These are phyloP conservation scores for Candida tetrigidarum DNA, from an alignment of 1,139 yeast species.

Conservation along the genomic window DNA sequence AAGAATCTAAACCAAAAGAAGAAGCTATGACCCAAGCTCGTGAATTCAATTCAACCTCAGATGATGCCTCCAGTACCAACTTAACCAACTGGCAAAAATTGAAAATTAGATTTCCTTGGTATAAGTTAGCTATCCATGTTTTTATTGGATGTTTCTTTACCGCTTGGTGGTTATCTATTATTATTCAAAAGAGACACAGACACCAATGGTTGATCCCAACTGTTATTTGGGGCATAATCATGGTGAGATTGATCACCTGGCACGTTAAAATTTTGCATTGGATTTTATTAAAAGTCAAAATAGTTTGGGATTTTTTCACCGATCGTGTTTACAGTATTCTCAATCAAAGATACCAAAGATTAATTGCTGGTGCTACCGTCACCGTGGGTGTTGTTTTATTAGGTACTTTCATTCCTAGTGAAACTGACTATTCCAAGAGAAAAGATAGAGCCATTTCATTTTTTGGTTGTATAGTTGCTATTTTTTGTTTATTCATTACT, in stretches of 20 bases:
- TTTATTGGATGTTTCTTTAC: slow-evolving; percentile 55
- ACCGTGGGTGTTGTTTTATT: slow-evolving; percentile 53
- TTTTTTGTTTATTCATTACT: slow-evolving; percentile 49
- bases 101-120: slow-evolving; percentile 27
- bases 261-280: slow-evolving; percentile 48
- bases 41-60: slow-evolving; percentile 10
- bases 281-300: slow-evolving; percentile 26
- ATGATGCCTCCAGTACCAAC: slow-evolving; percentile 4
- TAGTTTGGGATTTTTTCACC: slow-evolving; percentile 47
- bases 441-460: slow-evolving; percentile 64
- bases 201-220: slow-evolving; percentile 69
- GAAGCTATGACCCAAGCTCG: slow-evolving; percentile 7
- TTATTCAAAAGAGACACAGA: slow-evolving; percentile 56
- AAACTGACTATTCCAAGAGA: slow-evolving; percentile 51
- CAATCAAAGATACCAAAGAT: slow-evolving; percentile 41
- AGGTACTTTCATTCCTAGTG: slow-evolving; percentile 61
- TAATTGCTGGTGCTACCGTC: slow-evolving; percentile 48
- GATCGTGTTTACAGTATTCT: slow-evolving; percentile 42
- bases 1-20: slow-evolving; percentile 7
- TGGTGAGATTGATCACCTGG: slow-evolving; percentile 59
- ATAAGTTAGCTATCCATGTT: slow-evolving; percentile 30
- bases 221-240: slow-evolving; percentile 54
- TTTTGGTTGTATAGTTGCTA: slow-evolving; percentile 57
- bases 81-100: slow-evolving; percentile 17
- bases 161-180: slow-evolving; percentile 67